These are phyloP conservation scores for Tolypocladium sp. DNA, from an alignment of 2,329 filamentous ascomycete species.

Conservation along the genomic window DNA sequence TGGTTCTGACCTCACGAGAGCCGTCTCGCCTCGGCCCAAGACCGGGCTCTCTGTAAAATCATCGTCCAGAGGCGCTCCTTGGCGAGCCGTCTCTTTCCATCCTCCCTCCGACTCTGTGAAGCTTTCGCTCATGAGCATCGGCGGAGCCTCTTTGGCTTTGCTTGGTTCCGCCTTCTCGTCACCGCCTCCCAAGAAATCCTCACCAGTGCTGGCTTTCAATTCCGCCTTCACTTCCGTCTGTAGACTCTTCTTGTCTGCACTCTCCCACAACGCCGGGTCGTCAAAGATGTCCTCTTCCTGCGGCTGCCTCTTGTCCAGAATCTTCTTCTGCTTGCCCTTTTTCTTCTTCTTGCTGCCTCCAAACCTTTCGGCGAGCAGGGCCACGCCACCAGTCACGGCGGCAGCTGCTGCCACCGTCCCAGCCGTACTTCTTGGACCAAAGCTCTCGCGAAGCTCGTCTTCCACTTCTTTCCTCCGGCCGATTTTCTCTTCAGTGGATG, in stretches of 20 bases:
- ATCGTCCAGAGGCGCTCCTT: conserved; percentile 13
- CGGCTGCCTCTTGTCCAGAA: conserved; percentile 27
- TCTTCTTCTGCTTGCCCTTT: conserved; percentile 21
- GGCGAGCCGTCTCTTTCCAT: conserved; percentile 13
- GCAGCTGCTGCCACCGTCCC: conserved; percentile 13
- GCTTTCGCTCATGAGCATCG: conserved; percentile 8
- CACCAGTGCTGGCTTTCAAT: conserved; percentile 7
- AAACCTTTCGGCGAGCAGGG: conserved; percentile 25
- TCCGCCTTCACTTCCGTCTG: conserved; percentile 13
- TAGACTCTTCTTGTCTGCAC: conserved; percentile 26
- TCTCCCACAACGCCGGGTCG: conserved; percentile 34
- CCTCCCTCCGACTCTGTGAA: conserved; percentile 11
- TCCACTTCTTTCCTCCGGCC: neutral
- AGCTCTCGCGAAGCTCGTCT: neutral
- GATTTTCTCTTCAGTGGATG: neutral
- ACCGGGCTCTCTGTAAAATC: conserved; percentile 28
- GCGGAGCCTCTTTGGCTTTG: conserved; percentile 6
- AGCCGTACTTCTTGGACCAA: conserved; percentile 9
- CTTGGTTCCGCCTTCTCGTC: neutral
- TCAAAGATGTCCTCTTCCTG: conserved; percentile 35
- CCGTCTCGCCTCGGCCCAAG: conserved; percentile 19
- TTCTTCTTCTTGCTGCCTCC: conserved; percentile 16
- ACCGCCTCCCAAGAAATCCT: conserved; percentile 19
- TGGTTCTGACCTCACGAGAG: conserved; percentile 7
- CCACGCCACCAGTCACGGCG: conserved; percentile 16